A percentile compares a stretch with the other conserved stretches of the same genome.
Conservation (phyloP, 345 rosid genomes). For the Pistacia atlantica region DNA sequence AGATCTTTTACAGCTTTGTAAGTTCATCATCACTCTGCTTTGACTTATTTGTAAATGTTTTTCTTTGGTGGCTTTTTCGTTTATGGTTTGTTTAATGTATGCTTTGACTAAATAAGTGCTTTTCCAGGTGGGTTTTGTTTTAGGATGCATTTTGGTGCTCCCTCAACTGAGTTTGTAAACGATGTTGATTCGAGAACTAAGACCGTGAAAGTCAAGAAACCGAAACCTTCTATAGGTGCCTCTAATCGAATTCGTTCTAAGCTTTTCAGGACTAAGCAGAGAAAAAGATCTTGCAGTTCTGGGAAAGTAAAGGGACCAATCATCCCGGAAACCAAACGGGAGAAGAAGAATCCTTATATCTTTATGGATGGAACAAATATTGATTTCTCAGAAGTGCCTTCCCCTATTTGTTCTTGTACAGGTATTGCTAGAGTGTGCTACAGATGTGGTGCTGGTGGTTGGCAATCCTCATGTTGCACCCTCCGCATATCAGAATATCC, state of each 20-base stretch:
- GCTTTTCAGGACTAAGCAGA: conserved; percentile 42
- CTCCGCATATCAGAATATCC: conserved; percentile 53
- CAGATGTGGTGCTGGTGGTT: conserved; percentile 71
- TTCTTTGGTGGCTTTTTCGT: too few species aligned
- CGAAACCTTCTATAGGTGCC: conserved; percentile 30
- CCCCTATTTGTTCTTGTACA: conserved; percentile 70
- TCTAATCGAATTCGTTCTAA: conserved; percentile 34
- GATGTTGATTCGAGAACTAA: conserved; percentile 21
- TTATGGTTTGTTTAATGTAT: too few species aligned
- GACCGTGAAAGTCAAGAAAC: conserved; percentile 32
- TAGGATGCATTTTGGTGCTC: conserved; percentile 27
- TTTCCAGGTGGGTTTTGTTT: not conserved
- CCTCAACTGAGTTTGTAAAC: conserved; percentile 26
- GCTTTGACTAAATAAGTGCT: too few species aligned
- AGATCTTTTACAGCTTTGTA: too few species aligned
- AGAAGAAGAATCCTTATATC: conserved; percentile 49
- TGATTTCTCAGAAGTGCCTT: conserved; percentile 55
- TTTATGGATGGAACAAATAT: conserved; percentile 38
- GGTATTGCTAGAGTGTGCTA: conserved; percentile 34
- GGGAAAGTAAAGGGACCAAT: conserved; percentile 34
- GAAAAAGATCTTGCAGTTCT: conserved; percentile 35
- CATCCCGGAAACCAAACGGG: conserved; percentile 41
- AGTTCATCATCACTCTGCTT: too few species aligned
- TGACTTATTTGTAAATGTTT: too few species aligned
- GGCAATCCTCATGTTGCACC: conserved; percentile 82